phyloP scores from a whole-genome alignment of 176 grass and related monocot species.

The Urochloa ruziziensis region DNA sequence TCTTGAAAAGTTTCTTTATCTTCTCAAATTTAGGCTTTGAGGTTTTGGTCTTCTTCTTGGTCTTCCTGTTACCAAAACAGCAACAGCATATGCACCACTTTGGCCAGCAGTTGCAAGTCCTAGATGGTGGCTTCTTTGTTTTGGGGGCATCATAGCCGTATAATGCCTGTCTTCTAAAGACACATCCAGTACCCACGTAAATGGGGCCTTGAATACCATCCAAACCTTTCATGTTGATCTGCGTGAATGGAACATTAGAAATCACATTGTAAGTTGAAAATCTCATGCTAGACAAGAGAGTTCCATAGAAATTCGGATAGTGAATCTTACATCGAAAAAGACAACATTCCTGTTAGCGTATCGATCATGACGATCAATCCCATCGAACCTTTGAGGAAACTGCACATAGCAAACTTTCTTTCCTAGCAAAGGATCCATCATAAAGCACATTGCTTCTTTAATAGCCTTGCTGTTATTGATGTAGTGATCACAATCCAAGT shows the following conservation, averaged over 20 bases:
- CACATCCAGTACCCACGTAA: conserved; percentile 88
- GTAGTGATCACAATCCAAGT: conserved; percentile 97
- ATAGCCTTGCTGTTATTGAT: conserved; percentile 88
- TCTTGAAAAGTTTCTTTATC: conserved; percentile 58
- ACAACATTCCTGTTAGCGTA: conserved; percentile 88
- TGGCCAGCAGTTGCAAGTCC: conserved; percentile 90
- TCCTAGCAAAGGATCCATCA: conserved; percentile 92
- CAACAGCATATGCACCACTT: conserved; percentile 74
- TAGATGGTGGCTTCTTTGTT: conserved; percentile 75
- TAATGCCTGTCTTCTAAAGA: conserved; percentile 76
- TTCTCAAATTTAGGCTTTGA: conserved; percentile 68
- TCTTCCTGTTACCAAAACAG: conserved; percentile 57
- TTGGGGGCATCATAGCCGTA: conserved; percentile 91
- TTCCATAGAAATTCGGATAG: not conserved
- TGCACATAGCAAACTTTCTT: conserved; percentile 92
- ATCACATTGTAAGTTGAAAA: not conserved
- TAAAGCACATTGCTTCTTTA: conserved; percentile 95
- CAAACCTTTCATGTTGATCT: conserved; percentile 99
- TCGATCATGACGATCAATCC: conserved; percentile 90
- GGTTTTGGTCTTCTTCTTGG: conserved; percentile 56
- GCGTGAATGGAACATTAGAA: conserved; percentile 24
- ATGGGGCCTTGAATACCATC: conserved; percentile 97
- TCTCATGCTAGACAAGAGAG: not conserved
- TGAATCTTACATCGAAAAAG: conserved; percentile 82
- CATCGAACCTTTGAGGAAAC: conserved; percentile 93